These are phyloP conservation scores for Carex sylvatica DNA, from an alignment of 202 grass and related monocot genomes.

Conservation along the genomic window DNA sequence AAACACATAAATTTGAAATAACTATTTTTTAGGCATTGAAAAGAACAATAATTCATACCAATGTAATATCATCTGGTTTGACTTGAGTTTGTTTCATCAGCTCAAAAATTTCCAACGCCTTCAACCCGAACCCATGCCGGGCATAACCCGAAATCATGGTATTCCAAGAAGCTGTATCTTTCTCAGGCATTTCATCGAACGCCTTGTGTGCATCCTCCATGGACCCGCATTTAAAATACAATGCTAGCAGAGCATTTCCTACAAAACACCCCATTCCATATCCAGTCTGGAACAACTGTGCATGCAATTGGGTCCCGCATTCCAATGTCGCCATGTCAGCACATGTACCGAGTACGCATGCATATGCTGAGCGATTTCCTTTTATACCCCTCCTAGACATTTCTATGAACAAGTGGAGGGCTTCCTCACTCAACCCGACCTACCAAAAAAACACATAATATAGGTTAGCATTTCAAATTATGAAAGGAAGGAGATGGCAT, in stretches of 20 bases:
- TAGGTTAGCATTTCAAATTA: background rate
- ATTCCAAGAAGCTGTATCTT: constrained; percentile 75
- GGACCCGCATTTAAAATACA: constrained; percentile 96
- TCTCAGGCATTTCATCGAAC: constrained; percentile 84
- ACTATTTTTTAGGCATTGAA: no score
- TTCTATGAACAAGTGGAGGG: constrained; percentile 58
- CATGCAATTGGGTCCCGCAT: constrained; percentile 80
- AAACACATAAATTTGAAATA: background rate
- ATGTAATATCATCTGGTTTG: constrained; percentile 59
- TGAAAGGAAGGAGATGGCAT: background rate
- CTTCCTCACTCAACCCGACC: constrained; percentile 62
- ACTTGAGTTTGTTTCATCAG: constrained; percentile 55
- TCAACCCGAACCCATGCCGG: constrained; percentile 73
- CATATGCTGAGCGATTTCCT: constrained; percentile 78
- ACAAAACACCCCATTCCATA: constrained; percentile 76
- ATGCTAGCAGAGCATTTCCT: constrained; percentile 76
- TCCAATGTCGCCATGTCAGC: constrained; percentile 83
- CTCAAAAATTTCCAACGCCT: constrained; percentile 62
- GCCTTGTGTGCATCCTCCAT: constrained; percentile 57
- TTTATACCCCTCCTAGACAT: constrained; percentile 53
- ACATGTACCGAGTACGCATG: constrained; percentile 71
- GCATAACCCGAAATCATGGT: constrained; percentile 85
- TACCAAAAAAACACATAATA: background rate
- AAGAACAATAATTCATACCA: constrained; percentile 44
- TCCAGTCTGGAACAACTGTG: constrained; percentile 67